These are phyloP conservation scores for Ophiostoma ulmi DNA, from an alignment of 2,329 filamentous ascomycete species.

Conservation along the genomic window DNA sequence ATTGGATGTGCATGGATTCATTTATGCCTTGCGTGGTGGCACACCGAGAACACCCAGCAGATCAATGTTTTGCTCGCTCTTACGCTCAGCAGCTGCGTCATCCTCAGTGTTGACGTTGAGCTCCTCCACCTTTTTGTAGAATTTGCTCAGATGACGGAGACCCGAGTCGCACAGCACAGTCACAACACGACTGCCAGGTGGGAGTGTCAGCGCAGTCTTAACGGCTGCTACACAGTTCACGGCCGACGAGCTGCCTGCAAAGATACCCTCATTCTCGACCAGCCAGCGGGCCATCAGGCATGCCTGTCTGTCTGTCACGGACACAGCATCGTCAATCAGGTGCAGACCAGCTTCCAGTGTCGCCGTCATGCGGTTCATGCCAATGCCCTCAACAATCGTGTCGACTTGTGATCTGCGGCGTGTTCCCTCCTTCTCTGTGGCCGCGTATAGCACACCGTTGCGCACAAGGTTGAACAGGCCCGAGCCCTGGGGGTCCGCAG, in stretches of 20 bases:
- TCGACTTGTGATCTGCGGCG: conserved; percentile 86
- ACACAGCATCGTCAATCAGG: conserved; percentile 83
- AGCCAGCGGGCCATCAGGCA: conserved; percentile 93
- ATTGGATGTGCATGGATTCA: too few relatives aligned
- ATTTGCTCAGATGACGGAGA: conserved; percentile 76
- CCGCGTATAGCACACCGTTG: conserved; percentile 92
- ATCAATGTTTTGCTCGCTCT: conserved; percentile 31
- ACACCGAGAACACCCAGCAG: conserved; percentile 50
- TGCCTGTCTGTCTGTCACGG: conserved; percentile 83
- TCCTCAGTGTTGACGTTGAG: conserved; percentile 54
- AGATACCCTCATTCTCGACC: conserved; percentile 91
- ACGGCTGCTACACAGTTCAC: conserved; percentile 88
- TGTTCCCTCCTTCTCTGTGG: conserved; percentile 85
- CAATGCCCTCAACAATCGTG: conserved; percentile 91
- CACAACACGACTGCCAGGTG: conserved; percentile 61
- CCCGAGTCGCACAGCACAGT: conserved; percentile 82
- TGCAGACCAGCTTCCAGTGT: conserved; percentile 88
- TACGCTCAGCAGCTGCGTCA: conserved; percentile 16
- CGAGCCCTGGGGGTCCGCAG: conserved; percentile 91
- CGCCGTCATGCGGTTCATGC: conserved; percentile 86
- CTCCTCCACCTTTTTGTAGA: conserved; percentile 69
- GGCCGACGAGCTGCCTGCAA: conserved; percentile 89
- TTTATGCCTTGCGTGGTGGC: conserved; percentile 26
- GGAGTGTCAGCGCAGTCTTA: conserved; percentile 59
- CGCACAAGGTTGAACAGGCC: conserved; percentile 88